Evolutionary conservation across 768 basidiomycete species (phyloP).

Genomic region (Russula sp.): DNA sequence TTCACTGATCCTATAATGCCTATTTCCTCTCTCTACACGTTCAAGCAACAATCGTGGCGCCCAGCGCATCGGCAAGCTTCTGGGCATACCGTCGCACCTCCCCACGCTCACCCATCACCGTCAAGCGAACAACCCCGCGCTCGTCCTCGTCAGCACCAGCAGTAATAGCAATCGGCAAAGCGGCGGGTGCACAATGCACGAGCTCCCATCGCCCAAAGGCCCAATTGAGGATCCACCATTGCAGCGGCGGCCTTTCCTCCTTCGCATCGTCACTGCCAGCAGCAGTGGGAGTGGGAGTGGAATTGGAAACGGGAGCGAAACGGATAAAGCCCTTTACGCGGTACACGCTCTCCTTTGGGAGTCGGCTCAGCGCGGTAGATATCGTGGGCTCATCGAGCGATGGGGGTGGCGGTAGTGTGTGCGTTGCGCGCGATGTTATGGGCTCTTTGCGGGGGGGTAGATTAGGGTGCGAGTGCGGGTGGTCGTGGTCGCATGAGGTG

Average conservation of each 20-base stretch:
- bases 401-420: neutral
- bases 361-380: constrained; percentile 37
- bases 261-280: constrained; percentile 22
- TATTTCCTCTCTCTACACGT: neutral
- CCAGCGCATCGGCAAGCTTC: constrained; percentile 44
- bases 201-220: constrained; percentile 84
- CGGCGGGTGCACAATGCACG: constrained; percentile 29
- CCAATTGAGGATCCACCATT: constrained; percentile 72
- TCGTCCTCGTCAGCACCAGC: constrained; percentile 16
- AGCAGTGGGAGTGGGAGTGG: constrained; percentile 10
- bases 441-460: neutral
- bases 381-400: constrained; percentile 36
- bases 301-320: constrained; percentile 24
- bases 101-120: constrained; percentile 89
- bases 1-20: too few species aligned
- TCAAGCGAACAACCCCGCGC: constrained; percentile 47
- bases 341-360: constrained; percentile 69
- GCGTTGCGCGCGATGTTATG: neutral
- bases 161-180: neutral
- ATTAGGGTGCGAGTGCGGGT: neutral
- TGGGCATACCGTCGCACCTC: constrained; percentile 57
- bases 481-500: neutral
- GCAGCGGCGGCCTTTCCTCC: neutral
- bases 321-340: constrained; percentile 83
- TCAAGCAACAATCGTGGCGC: constrained; percentile 26